These are phyloP conservation scores for Uronychia setigera DNA, from an alignment of 73 alveolate species.

Conservation along the genomic window DNA sequence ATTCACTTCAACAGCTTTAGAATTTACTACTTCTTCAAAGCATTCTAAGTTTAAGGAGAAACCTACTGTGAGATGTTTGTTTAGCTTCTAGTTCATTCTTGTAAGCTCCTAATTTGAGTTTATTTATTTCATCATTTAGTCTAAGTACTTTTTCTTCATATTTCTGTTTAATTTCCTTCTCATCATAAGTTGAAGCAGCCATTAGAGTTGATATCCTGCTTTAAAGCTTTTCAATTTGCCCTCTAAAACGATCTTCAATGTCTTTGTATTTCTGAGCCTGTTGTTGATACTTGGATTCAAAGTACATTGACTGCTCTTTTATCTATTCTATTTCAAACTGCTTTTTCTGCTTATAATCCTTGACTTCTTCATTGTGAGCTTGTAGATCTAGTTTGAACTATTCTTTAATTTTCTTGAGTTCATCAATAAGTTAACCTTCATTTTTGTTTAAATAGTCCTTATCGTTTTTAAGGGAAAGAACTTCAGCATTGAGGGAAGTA, in stretches of 20 bases:
- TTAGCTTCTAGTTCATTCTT: slow-evolving; percentile 4
- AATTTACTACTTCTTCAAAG: not conserved
- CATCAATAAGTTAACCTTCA: slow-evolving; percentile 13
- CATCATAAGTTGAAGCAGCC: not conserved
- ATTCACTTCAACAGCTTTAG: not conserved
- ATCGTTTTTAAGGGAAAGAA: slow-evolving; percentile 22
- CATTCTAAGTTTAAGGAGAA: not conserved
- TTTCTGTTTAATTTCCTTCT: not conserved
- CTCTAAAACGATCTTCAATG: not conserved
- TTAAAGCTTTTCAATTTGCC: not conserved
- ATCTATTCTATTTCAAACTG: slow-evolving; percentile 7
- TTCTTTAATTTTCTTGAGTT: slow-evolving; percentile 4
- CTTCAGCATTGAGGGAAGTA: not conserved
- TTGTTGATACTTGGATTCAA: slow-evolving; percentile 10
- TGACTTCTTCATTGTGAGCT: slow-evolving; percentile 1
- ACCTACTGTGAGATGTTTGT: not conserved
- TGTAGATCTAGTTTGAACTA: slow-evolving; percentile 26
- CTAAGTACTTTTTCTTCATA: not conserved
- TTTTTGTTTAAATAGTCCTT: slow-evolving; percentile 8
- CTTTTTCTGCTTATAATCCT: slow-evolving; percentile 16
- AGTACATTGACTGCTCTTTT: not conserved
- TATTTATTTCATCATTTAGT: not conserved
- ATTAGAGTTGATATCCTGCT: slow-evolving; percentile 12
- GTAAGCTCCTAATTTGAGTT: not conserved
- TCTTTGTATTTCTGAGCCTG: slow-evolving; percentile 1